Base-by-base conservation (phyloP, 306 rosid genomes). In the Cyclanthera cordifolia region DNA sequence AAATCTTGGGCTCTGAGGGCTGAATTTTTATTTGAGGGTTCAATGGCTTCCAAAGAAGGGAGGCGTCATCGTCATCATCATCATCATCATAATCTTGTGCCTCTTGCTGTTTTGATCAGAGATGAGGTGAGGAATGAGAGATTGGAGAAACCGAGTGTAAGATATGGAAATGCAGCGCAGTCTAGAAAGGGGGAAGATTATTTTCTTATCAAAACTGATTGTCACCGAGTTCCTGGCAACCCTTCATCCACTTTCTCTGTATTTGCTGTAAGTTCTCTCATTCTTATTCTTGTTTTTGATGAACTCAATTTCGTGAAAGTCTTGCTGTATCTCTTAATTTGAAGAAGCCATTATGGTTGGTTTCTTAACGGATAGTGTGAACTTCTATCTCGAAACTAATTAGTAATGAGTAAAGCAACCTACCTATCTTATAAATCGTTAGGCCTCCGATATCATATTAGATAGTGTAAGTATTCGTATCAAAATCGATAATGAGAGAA, bases 151-250 rank as follows among this genome's bases (percentile, higher is more conserved):
- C 98, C 98, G 3, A 87, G 81, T 52, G 76, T 93, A 60, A 86
- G 87, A 71, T 77, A 73, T 76, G 98, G 96, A 0, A 83, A 85
- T 72, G 96, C 98, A 9, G 96, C 91, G 68, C 95, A 89, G 75
- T 89, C 98, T 71, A 89, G 67, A 79, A 93, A 93, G 76, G 98
- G 98, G 70, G 98, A 89, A 60, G 98, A 93, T 76, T 93, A 83
- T 77, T 93, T 83, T 73, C 80, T 93, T 14, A 53, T 86, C 24
- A 93, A 87, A 81, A 83, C 95, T 3, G 98, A 89, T 73, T 88
- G 94, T 73, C 94, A 80, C 71, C 79, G 96, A 54, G 83, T 89
- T 7, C 85, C 90, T 4, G 96, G 96, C 73, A 89, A 84, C 69
- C 72, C 96, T 52, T 81, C 96, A 47, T 70, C 98, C 2, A 24